Evolutionary conservation across 2,329 filamentous ascomycete species (phyloP).

Genomic region (Dryadomyces quercus-mongolicae): DNA sequence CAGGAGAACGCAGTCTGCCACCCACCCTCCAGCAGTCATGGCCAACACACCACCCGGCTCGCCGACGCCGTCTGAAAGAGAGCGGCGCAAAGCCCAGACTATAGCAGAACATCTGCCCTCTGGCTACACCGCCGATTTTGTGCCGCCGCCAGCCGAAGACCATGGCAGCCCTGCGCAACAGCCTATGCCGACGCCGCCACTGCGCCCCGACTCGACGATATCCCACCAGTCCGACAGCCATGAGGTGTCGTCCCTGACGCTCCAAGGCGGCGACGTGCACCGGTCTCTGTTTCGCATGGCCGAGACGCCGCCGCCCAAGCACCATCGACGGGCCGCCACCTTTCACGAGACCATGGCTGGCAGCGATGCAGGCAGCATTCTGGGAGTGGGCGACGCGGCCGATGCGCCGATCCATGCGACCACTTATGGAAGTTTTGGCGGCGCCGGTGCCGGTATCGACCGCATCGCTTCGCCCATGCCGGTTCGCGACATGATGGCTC

Average conservation of each 20-base stretch:
- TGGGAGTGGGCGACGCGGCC: neutral
- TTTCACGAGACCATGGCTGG: conserved; percentile 41
- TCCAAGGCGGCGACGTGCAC: conserved; percentile 69
- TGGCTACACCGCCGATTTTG: conserved; percentile 22
- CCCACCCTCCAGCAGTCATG: neutral
- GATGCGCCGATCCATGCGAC: neutral
- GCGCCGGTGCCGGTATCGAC: neutral
- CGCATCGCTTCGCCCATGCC: conserved; percentile 16
- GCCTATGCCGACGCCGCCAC: neutral
- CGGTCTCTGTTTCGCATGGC: conserved; percentile 62
- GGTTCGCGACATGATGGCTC: conserved; percentile 24
- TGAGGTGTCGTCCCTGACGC: conserved; percentile 52
- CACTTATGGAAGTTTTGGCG: neutral
- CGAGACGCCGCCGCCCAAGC: conserved; percentile 14
- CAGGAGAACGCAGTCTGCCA: neutral
- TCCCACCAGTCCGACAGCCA: neutral
- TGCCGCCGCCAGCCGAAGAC: conserved; percentile 1
- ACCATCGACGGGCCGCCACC: conserved; percentile 45
- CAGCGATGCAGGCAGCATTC: neutral
- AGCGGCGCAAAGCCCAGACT: conserved; percentile 11
- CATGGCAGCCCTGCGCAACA: neutral
- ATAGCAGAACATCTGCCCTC: conserved; percentile 21
- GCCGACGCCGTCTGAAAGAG: conserved; percentile 1
- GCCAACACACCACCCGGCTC: conserved; percentile 5
- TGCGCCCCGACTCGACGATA: neutral